Percentiles rank a stretch among this genome's conserved stretches.
These are phyloP conservation scores for Mucor ambiguus DNA, from an alignment of 371 early-diverging fungal species.

Conservation along the genomic window DNA sequence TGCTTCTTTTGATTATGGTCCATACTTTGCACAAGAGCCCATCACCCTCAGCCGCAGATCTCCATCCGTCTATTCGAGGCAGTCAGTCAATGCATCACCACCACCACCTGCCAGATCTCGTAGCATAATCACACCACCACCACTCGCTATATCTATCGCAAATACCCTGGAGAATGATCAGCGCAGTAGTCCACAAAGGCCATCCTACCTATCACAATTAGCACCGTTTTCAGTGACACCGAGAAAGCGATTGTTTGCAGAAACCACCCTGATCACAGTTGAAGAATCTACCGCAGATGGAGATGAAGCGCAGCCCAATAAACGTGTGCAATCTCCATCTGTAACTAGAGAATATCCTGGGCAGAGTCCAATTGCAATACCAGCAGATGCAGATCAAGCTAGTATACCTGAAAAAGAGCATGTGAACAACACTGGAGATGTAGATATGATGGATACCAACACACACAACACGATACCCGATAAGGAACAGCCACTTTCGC, in stretches of 20 bases:
- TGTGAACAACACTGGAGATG: neutral
- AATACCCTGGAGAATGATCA: neutral
- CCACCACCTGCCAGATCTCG: neutral
- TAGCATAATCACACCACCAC: neutral
- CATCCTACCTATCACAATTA: neutral
- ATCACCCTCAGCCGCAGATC: neutral
- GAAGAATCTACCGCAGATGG: neutral
- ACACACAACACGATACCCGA: neutral
- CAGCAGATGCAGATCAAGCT: neutral
- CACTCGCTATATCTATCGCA: neutral
- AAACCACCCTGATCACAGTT: neutral
- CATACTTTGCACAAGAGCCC: neutral
- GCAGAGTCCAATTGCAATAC: neutral
- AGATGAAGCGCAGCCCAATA: neutral
- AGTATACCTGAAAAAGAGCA: neutral
- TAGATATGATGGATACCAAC: neutral
- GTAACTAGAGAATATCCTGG: neutral
- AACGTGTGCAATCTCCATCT: neutral
- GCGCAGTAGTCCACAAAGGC: neutral
- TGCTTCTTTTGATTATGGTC: neutral
- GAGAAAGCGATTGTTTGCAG: neutral
- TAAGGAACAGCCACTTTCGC: neutral
- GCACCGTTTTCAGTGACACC: neutral
- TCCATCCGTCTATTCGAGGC: no score
- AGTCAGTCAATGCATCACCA: neutral